Conservation (phyloP, 2,329 filamentous ascomycete genomes). For the Hypoxylon sp. region DNA sequence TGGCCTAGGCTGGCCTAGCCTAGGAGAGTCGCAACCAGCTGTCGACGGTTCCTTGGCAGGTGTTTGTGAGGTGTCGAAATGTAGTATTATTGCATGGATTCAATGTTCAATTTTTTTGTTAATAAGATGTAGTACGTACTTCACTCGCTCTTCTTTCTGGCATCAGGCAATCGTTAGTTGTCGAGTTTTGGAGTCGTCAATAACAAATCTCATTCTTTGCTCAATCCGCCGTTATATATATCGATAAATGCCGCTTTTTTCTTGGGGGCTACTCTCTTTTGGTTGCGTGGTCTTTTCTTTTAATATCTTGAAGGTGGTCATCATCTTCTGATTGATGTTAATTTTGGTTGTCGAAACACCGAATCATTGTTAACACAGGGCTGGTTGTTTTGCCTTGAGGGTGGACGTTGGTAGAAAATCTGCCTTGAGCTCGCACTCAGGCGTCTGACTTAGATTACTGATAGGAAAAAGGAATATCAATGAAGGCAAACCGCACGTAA, state of each 20-base stretch:
- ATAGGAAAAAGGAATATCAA: constrained; percentile 8
- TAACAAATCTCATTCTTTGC: constrained; percentile 21
- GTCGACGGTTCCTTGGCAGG: constrained; percentile 26
- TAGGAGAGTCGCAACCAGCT: constrained; percentile 24
- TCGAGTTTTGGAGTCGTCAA: constrained; percentile 19
- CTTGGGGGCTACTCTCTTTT: constrained; percentile 37
- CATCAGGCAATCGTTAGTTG: constrained; percentile 22
- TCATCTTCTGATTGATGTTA: constrained; percentile 39
- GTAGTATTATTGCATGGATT: constrained; percentile 39
- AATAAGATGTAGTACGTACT: constrained; percentile 24
- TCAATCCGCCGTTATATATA: constrained; percentile 18
- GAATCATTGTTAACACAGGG: constrained; percentile 19
- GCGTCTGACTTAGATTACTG: constrained; percentile 31
- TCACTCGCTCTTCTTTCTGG: constrained; percentile 21
- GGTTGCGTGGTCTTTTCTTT: constrained; percentile 39
- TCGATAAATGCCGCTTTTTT: constrained; percentile 17
- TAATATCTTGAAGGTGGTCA: constrained; percentile 41
- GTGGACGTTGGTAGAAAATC: constrained; percentile 21
- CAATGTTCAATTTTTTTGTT: neutral
- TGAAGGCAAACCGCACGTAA: constrained; percentile 19
- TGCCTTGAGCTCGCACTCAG: constrained; percentile 27
- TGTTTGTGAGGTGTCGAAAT: constrained; percentile 20
- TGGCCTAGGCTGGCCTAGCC: constrained; percentile 34
- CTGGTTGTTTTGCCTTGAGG: constrained; percentile 29
- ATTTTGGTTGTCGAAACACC: constrained; percentile 37